Base-by-base conservation (phyloP, 106 monocot species). In the Dioscorea zingiberensis region DNA sequence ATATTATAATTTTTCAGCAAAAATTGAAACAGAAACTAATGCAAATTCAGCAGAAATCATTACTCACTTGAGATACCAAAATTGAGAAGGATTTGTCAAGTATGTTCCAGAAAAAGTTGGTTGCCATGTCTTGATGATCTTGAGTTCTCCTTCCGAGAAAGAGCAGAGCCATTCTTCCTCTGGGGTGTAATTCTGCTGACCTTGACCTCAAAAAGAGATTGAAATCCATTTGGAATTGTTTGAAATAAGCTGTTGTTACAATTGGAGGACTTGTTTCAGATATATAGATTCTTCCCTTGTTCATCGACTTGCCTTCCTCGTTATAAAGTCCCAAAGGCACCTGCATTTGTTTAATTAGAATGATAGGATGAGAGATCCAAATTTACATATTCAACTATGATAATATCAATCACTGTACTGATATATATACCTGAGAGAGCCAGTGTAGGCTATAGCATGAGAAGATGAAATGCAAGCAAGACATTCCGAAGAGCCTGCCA, bases 391-490 rank as follows among this genome's bases (percentile, higher is more conserved):
- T n/a, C n/a, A n/a, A n/a, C n/a, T n/a, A n/a, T n/a, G n/a, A n/a
- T n/a, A n/a, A n/a, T n/a, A n/a, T n/a, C n/a, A n/a, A n/a, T n/a
- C n/a, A n/a, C n/a, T n/a, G n/a, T n/a, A n/a, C n/a, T n/a, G n/a
- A n/a, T n/a, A n/a, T n/a, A n/a, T n/a, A n/a, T 18, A 87, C 87
- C 93, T 85, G 68, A 23, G 93, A 93, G 26, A 93, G 77, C 93
- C 93, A 93, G 47, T 88, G 87, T 67, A 93, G 57, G 69, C 93
- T 81, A 44, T 74, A 80, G 55, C 75, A 85, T 6, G 93, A 85
- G 69, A 73, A 67, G 16, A 83, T 21, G 19, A 88, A 85, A 69
- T 88, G 77, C 21, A 93, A 55, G 76, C 85, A 83, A 7, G 54
- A 67, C 2, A 22, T 66, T 0, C 85, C 80, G 32, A 93, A 88